Evolutionary conservation across 805 yeast species (phyloP), one percentile per base, ranked within the genome.

Genomic region (Dipodascopsis uninucleata): DNA sequence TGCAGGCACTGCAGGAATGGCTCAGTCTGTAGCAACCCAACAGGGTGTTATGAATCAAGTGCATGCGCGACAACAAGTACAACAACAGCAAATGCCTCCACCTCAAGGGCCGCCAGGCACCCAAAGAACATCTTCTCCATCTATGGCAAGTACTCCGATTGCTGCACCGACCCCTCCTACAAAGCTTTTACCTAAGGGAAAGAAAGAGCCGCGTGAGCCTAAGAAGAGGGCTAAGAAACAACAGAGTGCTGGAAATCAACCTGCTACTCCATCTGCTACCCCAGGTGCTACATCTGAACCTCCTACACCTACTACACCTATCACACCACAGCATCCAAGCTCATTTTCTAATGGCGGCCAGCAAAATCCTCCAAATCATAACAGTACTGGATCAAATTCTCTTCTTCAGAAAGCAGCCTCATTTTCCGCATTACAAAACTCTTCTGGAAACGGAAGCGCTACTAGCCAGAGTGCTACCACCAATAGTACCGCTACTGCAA

Each of bases 301-400:
- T 8, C 55, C 52, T 12, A 54, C 56, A 12, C 58, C 57, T 16
- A 52, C 56, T 10, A 52, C 58, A 25, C 56, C 57, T 17, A 40
- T 52, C 10, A 52, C 57, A 1, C 57, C 58, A 2, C 58, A 53
- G 33, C 58, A 53, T 26, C 36, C 49, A 4, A 45, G 42, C 23
- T 45, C 51, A 14, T 49, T 49, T 41, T 28, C 43, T 26, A 26
- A 29, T 17, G 37, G 32, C 34, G 44, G 41, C 2, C n/a, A n/a
- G n/a, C n/a, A n/a, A n/a, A 28, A 17, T 18, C 33, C 14, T 16
- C 33, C 23, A 7, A 32, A 29, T 22, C 14, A 25, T n/a, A 22
- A 38, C 9, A 26, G 17, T 20, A 36, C 24, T 9, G 43, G 34
- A 10, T 28, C 49, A 17, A 47, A 39, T 33, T 41, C 49, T 6